phyloP scores from a whole-genome alignment of 208 protist genomes.

The Porcisia deanei region DNA sequence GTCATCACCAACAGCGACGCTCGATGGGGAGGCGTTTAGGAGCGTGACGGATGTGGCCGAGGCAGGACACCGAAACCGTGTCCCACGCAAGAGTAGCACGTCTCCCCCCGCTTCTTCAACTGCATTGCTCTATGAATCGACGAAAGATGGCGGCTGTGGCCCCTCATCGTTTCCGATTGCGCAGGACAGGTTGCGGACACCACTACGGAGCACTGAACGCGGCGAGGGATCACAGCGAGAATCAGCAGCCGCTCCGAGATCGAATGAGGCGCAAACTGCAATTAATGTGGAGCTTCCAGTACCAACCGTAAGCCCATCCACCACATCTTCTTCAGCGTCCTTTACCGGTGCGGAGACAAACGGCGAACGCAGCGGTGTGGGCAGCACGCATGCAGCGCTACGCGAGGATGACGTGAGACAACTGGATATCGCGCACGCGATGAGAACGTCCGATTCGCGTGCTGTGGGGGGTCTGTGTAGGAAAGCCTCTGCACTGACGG shows the following conservation, averaged over 20 bases:
- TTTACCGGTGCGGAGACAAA: background rate
- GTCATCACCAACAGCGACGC: slow-evolving; percentile 6
- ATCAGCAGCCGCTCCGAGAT: background rate
- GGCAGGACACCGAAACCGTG: background rate
- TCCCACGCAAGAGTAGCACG: background rate
- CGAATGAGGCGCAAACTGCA: too few species aligned
- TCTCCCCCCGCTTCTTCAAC: background rate
- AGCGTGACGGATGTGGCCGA: slow-evolving; percentile 14
- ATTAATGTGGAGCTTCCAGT: background rate
- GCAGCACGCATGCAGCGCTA: background rate
- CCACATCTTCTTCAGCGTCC: background rate
- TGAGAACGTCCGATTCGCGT: background rate
- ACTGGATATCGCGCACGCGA: background rate
- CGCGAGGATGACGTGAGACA: slow-evolving; percentile 1
- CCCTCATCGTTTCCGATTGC: background rate
- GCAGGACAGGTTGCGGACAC: background rate
- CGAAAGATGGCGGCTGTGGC: background rate
- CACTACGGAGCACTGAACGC: background rate
- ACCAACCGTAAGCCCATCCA: slow-evolving; percentile 1
- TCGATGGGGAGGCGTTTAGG: slow-evolving; percentile 9
- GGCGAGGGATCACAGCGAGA: background rate
- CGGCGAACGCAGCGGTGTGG: background rate
- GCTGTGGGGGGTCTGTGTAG: background rate
- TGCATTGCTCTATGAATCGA: background rate
- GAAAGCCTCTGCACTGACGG: background rate